These are phyloP conservation scores for Suillus subluteus DNA, from an alignment of 768 basidiomycete species.

Conservation along the genomic window DNA sequence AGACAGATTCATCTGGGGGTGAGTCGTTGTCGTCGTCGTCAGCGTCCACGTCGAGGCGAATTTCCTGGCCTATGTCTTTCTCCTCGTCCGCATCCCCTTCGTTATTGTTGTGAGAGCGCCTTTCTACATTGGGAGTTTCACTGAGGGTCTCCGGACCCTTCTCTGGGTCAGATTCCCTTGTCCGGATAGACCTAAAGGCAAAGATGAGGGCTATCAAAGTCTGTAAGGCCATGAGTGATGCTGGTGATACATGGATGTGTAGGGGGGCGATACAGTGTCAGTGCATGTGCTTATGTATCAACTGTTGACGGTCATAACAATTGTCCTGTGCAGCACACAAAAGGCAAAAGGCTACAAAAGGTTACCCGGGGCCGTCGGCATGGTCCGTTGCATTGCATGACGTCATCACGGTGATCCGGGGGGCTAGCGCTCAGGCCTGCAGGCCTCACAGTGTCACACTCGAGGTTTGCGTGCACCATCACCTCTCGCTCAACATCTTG, in stretches of 20 bases:
- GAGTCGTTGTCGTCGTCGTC: background rate
- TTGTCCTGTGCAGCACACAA: too few species aligned
- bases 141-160: slow-evolving; percentile 11
- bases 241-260: background rate
- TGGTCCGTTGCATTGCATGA: background rate
- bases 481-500: too few species aligned
- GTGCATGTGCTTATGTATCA: background rate
- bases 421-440: too few species aligned
- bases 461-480: too few species aligned
- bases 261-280: background rate
- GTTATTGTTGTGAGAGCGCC: background rate
- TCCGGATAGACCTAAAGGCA: background rate
- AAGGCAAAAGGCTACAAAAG: background rate
- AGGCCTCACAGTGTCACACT: too few species aligned
- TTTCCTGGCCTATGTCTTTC: background rate
- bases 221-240: background rate
- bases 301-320: background rate
- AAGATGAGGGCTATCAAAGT: background rate
- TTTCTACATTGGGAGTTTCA: slow-evolving; percentile 4
- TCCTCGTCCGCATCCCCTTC: background rate
- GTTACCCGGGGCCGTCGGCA: background rate
- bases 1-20: background rate
- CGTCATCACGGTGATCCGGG: background rate
- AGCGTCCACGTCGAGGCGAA: too few species aligned
- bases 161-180: slow-evolving; percentile 4